phyloP scores from a whole-genome alignment of 176 grass and related monocot species.

The Oryza meyeriana region DNA sequence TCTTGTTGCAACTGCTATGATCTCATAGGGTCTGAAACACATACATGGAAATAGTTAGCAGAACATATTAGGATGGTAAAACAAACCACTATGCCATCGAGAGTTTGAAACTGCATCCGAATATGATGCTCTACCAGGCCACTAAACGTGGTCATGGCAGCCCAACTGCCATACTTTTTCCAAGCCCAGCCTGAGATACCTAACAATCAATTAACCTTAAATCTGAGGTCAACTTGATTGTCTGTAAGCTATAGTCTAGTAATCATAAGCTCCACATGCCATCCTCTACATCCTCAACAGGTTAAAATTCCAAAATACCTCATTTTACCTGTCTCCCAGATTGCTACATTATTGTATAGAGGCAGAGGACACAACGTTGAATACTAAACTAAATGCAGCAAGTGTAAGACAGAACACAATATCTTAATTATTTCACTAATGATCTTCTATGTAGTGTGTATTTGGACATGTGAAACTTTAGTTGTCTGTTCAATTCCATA shows the following conservation, averaged over 20 bases:
- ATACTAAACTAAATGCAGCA: background rate
- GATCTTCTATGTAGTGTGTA: background rate
- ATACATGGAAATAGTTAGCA: background rate
- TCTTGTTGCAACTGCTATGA: slow-evolving; percentile 79
- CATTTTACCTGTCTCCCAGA: background rate
- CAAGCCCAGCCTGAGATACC: background rate
- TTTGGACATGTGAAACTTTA: background rate
- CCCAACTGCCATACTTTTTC: background rate
- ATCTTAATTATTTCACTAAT: background rate
- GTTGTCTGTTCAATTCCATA: background rate
- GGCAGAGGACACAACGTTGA: background rate
- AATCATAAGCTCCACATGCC: background rate
- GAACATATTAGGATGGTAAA: background rate
- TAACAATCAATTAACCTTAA: slow-evolving; percentile 24
- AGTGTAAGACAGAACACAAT: background rate
- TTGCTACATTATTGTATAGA: background rate
- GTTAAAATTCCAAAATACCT: background rate
- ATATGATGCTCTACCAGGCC: slow-evolving; percentile 2
- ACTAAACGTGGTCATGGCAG: background rate
- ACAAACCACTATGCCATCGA: background rate
- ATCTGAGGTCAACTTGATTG: background rate
- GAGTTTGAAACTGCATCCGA: background rate
- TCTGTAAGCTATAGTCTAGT: background rate
- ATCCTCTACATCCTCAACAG: slow-evolving; percentile 2
- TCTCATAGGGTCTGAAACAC: slow-evolving; percentile 75